Evolutionary conservation across 495 filamentous ascomycete species (phyloP), one percentile per base, ranked within the genome.

Genomic region (Aspergillus leporis): DNA sequence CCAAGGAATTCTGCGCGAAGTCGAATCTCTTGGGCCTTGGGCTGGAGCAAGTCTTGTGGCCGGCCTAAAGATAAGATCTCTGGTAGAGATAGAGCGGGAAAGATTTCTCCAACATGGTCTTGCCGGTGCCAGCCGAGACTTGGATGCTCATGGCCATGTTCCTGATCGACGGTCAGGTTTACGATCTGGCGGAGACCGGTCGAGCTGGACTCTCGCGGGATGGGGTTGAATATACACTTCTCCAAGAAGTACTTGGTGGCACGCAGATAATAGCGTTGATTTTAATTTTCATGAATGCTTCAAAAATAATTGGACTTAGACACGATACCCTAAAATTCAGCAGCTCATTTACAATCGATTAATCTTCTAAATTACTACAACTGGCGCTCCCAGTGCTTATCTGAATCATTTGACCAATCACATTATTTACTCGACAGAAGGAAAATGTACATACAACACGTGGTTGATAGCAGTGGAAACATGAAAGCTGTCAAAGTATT

Each of bases 11-110:
- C 72, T 97, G 22, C 83, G 90, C 2, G 89, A 87, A 16, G 76
- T 97, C 13, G 89, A 95, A 65, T 91, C 89, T 5, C 76, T 98
- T 0, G 94, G 94, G 0, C 78, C 91, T 6, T 98, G 94, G 93
- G 85, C 87, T 36, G 94, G 94, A 18, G 92, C 87, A 5, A 96
- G 92, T 74, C 68, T 98, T 52, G 73, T 93, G 2, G 87, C 88
- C 0, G 86, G 86, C 51, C 74, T 96, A 62, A 92, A 92, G 62
- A 79, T 94, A 25, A 85, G 85, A 28, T 89, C 91, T 0, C 76
- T 92, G 46, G 87, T 92, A 3, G 89, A 92, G 64, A 83, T 98
- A 38, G 95, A 98, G 61, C 79, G 90, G 41, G 95, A 98, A 48
- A 82, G 85, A 38, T 96, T 91, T 77, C 74, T 91, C 55, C 85